Evolutionary conservation across 805 yeast genomes (phyloP).

Genomic region (Monosporozyma solicola): DNA sequence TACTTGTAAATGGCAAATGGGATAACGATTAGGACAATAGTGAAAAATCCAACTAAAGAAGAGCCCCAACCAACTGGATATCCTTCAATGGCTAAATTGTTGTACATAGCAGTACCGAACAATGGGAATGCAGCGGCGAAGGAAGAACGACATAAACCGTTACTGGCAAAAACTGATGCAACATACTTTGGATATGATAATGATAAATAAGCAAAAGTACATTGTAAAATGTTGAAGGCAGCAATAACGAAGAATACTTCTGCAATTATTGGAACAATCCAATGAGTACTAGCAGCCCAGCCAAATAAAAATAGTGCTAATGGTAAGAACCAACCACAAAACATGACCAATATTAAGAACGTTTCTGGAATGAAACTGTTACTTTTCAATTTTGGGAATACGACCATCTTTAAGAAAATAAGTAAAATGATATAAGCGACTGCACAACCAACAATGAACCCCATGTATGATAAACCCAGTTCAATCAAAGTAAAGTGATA

Average conservation of each 20-base stretch:
- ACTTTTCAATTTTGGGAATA: conserved; percentile 20
- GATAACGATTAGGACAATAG: conserved; percentile 38
- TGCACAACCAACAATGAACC: conserved; percentile 39
- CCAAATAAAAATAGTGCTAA: conserved; percentile 40
- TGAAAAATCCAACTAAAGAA: conserved; percentile 39
- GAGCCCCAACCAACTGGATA: conserved; percentile 60
- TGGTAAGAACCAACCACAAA: too few species aligned
- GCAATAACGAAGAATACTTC: conserved; percentile 33
- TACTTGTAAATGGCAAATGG: conserved; percentile 39
- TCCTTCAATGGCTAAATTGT: conserved; percentile 37
- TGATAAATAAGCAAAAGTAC: conserved; percentile 41
- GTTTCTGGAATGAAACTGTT: conserved; percentile 34
- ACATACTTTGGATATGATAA: conserved; percentile 40
- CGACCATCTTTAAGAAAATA: too few species aligned
- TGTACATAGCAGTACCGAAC: conserved; percentile 53
- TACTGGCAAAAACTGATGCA: conserved; percentile 54
- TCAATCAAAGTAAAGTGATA: conserved; percentile 42
- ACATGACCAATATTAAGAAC: too few species aligned
- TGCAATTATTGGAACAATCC: conserved; percentile 43
- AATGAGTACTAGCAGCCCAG: conserved; percentile 42
- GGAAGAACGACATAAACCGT: conserved; percentile 40
- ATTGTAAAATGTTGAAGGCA: conserved; percentile 42
- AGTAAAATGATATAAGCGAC: too few species aligned
- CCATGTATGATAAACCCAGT: conserved; percentile 39
- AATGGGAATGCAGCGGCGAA: conserved; percentile 56